Conservation (phyloP, 2,329 filamentous ascomycete genomes). For the Talaromyces sp. region DNA sequence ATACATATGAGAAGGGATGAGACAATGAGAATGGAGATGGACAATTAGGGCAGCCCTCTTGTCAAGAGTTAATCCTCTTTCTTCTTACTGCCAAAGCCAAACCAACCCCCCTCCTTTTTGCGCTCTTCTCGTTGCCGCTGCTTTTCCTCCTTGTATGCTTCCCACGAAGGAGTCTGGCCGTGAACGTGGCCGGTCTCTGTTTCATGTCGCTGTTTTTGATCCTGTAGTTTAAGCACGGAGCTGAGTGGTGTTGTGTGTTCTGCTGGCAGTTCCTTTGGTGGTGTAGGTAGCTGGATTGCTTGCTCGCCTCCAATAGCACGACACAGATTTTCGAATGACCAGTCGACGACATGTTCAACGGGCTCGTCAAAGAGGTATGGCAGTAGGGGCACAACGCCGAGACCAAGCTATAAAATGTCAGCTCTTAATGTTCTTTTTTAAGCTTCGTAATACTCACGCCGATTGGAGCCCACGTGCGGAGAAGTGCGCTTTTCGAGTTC, state of each 20-base stretch:
- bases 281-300: constrained; percentile 41
- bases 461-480: constrained; percentile 86
- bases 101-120: constrained; percentile 14
- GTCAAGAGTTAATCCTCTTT: constrained; percentile 9
- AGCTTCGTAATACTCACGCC: constrained; percentile 58
- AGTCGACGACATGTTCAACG: constrained; percentile 87
- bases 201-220: constrained; percentile 14
- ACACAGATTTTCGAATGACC: constrained; percentile 80
- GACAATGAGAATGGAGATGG: neutral
- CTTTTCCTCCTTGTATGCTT: constrained; percentile 28
- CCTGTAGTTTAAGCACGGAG: constrained; percentile 17
- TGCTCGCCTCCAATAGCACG: constrained; percentile 62
- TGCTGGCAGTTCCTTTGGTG: constrained; percentile 16
- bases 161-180: constrained; percentile 22
- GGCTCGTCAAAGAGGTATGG: constrained; percentile 85
- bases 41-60: neutral
- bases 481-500: constrained; percentile 64
- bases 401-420: constrained; percentile 46
- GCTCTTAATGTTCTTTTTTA: neutral
- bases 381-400: constrained; percentile 74
- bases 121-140: constrained; percentile 24
- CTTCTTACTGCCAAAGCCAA: constrained; percentile 13
- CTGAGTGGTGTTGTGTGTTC: constrained; percentile 18
- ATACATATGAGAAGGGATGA: neutral
- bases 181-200: constrained; percentile 13